Evolutionary conservation across 1,139 yeast genomes (phyloP), one percentile per base, ranked within the genome.

Genomic region (Suhomyces kunorum): DNA sequence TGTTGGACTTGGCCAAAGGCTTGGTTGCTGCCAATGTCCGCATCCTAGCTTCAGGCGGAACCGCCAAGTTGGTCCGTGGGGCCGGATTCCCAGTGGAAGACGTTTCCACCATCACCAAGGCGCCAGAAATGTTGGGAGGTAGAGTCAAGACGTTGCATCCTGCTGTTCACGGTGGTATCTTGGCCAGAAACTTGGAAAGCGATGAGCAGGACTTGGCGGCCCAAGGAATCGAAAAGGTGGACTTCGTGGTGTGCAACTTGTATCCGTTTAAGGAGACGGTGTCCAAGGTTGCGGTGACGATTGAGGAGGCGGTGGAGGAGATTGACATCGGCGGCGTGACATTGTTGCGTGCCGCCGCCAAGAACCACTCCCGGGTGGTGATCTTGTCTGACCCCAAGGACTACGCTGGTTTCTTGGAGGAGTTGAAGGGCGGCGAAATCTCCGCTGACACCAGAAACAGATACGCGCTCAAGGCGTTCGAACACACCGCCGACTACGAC

Each of bases 311-410:
- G 12, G 97, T 92, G 40, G 98, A 92, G 73, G 98, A 92, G 70
- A 84, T 92, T 55, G 98, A 92, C 63, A 92, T 92, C 63, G 98
- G 98, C 57, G 98, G 98, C 63, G 98, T 92, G 45, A 92, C 98
- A 34, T 75, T 92, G 50, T 76, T 92, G 64, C 83, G 98, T 68
- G 98, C 98, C 37, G 98, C 98, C 45, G 98, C 98, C 48, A 92
- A 92, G 76, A 92, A 92, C 72, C 98, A 92, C 66, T 76, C 95
- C 46, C 82, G 98, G 69, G 98, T 92, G 46, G 87, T 96, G 46
- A 90, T 92, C 51, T 75, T 92, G 58, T 86, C 95, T 25, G 98
- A 92, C 68, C 98, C 98, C 50, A 74, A 74, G 45, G 98, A 92
- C 68, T 92, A 92, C 68, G 82, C 96, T 39, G 78, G 75, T 36